Evolutionary conservation across 2,329 filamentous ascomycete genomes (phyloP), one percentile per base, ranked within the genome.

Genomic region (Beauveria sp.): DNA sequence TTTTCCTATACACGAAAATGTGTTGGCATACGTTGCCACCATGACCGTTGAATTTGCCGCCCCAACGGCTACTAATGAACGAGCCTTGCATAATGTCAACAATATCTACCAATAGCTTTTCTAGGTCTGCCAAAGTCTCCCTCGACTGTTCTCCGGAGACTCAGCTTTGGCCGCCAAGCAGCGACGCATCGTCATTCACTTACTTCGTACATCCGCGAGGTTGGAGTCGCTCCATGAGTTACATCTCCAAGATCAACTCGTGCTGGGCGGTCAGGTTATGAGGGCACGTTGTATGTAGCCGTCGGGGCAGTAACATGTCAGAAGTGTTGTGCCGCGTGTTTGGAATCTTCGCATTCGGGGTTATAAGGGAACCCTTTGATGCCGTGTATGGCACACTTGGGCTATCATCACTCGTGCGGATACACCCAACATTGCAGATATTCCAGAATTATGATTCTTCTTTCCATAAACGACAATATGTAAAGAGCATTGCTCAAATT

Each of bases 161-260:
- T 4, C 28, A 26, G 41, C 46, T 24, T 34, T 47, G 12, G n/a
- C 22, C 8, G 12, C 55, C 55, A 22, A 48, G 28, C 20, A 53
- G 28, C 62, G n/a, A 44, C 48, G 30, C 43, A 58, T 20, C 44
- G 57, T 48, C 61, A 28, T 63, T 62, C 60, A 59, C 62, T 46
- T 47, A 9, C 10, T 34, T 34, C 30, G 10, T 34, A 41, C 55
- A 65, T 46, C 22, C 22, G 57, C 7, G 40, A 7, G 28, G 28
- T 30, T 48, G 4, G 6, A 3, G n/a, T 5, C 24, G 28, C 28
- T 41, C 44, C 55, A 26, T 20, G 18, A 18, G 24, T 4, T 16
- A 9, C 12, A 34, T 14, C 40, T 28, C 10, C 2, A 5, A 14
- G 14, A 16, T 16, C 5, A 30, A 7, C 12, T 10, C 18, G 18